These are phyloP conservation scores for Podaxis pistillaris DNA, from an alignment of 768 basidiomycete genomes.

Conservation along the genomic window DNA sequence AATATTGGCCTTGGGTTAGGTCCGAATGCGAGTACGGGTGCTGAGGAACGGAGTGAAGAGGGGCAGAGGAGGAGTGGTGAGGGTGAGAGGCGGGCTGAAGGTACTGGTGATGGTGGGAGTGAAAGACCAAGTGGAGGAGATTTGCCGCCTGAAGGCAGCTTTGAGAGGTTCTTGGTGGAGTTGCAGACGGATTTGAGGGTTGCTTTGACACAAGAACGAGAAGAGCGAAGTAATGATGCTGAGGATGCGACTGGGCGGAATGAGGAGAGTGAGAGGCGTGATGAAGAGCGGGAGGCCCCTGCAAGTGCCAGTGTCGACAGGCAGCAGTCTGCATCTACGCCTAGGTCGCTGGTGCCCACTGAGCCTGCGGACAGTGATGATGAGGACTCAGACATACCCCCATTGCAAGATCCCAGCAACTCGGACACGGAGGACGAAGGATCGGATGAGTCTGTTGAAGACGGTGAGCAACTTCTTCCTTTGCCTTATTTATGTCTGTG, in stretches of 20 bases:
- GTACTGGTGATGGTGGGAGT: background rate
- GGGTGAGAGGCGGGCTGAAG: background rate
- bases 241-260: background rate
- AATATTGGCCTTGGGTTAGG: constrained; percentile 62
- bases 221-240: constrained; percentile 4
- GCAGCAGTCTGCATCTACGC: background rate
- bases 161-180: constrained; percentile 80
- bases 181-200: constrained; percentile 70
- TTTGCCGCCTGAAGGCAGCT: constrained; percentile 58
- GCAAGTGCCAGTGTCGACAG: constrained; percentile 1
- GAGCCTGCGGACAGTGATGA: constrained; percentile 5
- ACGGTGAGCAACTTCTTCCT: background rate
- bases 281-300: background rate
- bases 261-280: background rate
- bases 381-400: constrained; percentile 22
- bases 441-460: constrained; percentile 12
- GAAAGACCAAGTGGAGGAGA: constrained; percentile 14
- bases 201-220: constrained; percentile 43
- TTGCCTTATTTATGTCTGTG: background rate
- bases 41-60: constrained; percentile 11
- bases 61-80: background rate
- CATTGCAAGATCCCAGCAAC: constrained; percentile 8
- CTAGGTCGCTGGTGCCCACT: background rate
- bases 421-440: constrained; percentile 13
- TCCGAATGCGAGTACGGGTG: constrained; percentile 14